Base-by-base conservation (phyloP, 1,139 yeast genomes). In the Pichia sp. region DNA sequence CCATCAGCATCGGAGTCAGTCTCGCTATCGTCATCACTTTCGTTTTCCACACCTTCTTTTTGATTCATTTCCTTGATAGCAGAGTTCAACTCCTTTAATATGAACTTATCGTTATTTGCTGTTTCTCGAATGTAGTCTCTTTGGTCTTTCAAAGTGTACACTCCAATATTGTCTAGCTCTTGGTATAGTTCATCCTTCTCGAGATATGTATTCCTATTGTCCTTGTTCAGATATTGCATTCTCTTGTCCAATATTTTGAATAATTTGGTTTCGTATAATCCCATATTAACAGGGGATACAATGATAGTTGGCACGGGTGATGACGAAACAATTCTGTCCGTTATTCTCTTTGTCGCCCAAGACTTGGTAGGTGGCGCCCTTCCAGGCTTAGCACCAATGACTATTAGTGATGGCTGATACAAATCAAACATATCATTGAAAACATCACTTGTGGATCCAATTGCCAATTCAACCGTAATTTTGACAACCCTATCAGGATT, bases 231-330 rank as follows among this genome's bases (percentile, higher is more conserved):
- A 61, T 66, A 3, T 66, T 62, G 45, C 67, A 70, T n/a, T 67
- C 64, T 71, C 59, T 67, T 41, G 65, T 72, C 44, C 58, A 56
- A 5, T 63, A 45, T 42, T 18, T 42, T 41, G 29, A 58, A 59
- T 30, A 69, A 41, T 19, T 58, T 50, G 6, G 52, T 42, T 51
- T 79, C 86, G 55, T 75, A 77, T 14, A 60, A 52, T 38, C 59
- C 64, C 76, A 79, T 69, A 45, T 80, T 77, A 45, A 67, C 63
- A 2, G 84, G 78, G 0, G 91, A 87, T 0, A 76, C 80, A 23
- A 80, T 69, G 21, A 80, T 66, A 6, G 77, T 71, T 0, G 93
- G 91, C n/a, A 79, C 64, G 1, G 84, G 80, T 48, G 71, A 78
- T 42, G 68, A 66, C 42, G 72, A 74, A 24, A 78, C 79, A 35